These are phyloP conservation scores for Solanum appendiculatum DNA, from an alignment of 257 asterid species.

Conservation along the genomic window DNA sequence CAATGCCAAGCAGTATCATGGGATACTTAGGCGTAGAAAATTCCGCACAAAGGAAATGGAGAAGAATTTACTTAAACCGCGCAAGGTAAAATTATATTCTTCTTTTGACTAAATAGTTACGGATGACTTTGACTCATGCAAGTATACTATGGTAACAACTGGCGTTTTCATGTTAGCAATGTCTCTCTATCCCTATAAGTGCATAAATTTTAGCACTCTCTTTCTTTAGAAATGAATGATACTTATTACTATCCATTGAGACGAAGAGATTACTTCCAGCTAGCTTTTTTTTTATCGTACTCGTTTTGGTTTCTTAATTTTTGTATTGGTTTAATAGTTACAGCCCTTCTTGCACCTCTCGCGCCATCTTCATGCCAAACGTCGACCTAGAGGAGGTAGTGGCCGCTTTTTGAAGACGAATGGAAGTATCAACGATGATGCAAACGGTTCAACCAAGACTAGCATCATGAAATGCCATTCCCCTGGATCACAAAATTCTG, in stretches of 20 bases:
- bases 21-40: conserved; percentile 44
- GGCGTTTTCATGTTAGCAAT: not conserved
- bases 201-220: not conserved
- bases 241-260: not conserved
- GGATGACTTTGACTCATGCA: not conserved
- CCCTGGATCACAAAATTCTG: conserved; percentile 30
- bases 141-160: not conserved
- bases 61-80: conserved; percentile 26
- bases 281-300: not conserved
- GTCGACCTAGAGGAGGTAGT: conserved; percentile 59
- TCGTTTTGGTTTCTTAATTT: not conserved
- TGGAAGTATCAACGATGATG: not conserved
- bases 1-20: conserved; percentile 45
- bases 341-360: conserved; percentile 73
- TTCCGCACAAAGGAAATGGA: conserved; percentile 59
- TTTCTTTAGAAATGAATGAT: not conserved
- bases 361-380: conserved; percentile 20
- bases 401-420: conserved; percentile 39
- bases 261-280: not conserved
- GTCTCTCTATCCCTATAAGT: not conserved
- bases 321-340: not conserved
- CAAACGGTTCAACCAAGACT: not conserved
- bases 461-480: not conserved
- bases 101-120: not conserved
- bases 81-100: conserved; percentile 44